Evolutionary conservation across 2,329 filamentous ascomycete genomes (phyloP).

Genomic region (Didymella segeticola): DNA sequence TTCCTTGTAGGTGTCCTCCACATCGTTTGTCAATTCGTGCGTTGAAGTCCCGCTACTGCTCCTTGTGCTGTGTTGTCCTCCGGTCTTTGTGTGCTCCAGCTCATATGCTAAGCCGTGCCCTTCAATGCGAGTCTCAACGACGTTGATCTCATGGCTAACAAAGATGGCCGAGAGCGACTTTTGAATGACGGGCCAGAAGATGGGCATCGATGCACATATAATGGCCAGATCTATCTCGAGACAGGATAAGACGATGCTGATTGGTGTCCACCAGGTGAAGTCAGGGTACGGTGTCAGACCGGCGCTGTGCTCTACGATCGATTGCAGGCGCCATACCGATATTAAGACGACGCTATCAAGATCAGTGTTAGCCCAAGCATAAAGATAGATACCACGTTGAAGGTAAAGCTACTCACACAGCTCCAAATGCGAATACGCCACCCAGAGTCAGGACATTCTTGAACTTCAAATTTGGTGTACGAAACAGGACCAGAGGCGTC

Average conservation of each 20-base stretch:
- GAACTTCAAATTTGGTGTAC: conserved; percentile 30
- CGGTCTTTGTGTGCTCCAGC: conserved; percentile 30
- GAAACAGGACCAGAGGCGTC: conserved; percentile 41
- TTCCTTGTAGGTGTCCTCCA: conserved; percentile 23
- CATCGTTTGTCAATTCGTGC: conserved; percentile 26
- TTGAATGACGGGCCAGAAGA: conserved; percentile 46
- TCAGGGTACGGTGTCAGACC: conserved; percentile 43
- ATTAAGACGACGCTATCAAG: conserved; percentile 36
- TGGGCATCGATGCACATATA: conserved; percentile 44
- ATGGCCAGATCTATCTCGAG: conserved; percentile 45
- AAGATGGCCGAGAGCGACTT: conserved; percentile 38
- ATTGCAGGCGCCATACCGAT: conserved; percentile 41
- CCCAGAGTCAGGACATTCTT: conserved; percentile 40
- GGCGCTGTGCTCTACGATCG: conserved; percentile 34
- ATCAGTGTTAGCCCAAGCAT: conserved; percentile 12
- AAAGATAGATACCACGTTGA: neutral
- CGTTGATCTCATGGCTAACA: conserved; percentile 43
- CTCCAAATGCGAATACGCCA: conserved; percentile 43
- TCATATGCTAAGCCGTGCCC: conserved; percentile 37
- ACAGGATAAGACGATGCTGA: conserved; percentile 36
- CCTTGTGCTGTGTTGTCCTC: conserved; percentile 27
- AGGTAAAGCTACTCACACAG: conserved; percentile 27
- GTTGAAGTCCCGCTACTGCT: conserved; percentile 33
- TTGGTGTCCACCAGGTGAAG: conserved; percentile 40
- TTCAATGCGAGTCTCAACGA: conserved; percentile 38